phyloP scores from a whole-genome alignment of 768 basidiomycete genomes.

The Dendrothele bispora region DNA sequence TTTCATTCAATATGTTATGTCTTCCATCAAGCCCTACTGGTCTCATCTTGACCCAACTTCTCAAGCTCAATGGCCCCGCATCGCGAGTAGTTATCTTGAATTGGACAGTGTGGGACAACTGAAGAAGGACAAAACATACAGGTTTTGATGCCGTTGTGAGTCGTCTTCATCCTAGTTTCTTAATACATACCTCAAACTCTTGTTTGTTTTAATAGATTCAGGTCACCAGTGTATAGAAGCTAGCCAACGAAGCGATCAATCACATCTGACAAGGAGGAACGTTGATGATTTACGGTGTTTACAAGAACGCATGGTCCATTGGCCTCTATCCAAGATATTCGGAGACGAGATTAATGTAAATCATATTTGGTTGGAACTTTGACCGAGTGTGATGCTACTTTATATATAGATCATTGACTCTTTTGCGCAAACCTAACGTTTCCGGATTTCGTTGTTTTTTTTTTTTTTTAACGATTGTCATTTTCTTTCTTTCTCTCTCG shows the following conservation, averaged over 20 bases:
- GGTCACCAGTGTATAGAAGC: conserved; percentile 69
- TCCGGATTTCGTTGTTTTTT: too few species aligned
- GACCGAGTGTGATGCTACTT: background rate
- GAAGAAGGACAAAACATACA: conserved; percentile 77
- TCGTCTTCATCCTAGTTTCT: background rate
- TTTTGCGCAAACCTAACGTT: conserved; percentile 67
- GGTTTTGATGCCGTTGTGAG: conserved; percentile 84
- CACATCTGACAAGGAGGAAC: conserved; percentile 73
- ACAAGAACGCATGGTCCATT: conserved; percentile 64
- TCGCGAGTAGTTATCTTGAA: conserved; percentile 80
- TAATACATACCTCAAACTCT: background rate
- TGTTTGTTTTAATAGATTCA: conserved; percentile 40
- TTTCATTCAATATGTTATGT: background rate
- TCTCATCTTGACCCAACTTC: conserved; percentile 81
- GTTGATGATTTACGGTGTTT: conserved; percentile 75
- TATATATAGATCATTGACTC: conserved; percentile 59
- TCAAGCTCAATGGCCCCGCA: conserved; percentile 88
- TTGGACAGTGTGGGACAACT: conserved; percentile 77
- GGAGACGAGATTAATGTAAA: conserved; percentile 58
- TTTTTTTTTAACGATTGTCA: too few species aligned
- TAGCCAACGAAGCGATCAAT: conserved; percentile 72
- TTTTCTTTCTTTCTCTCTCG: too few species aligned
- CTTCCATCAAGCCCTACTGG: conserved; percentile 32
- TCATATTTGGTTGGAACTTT: background rate
- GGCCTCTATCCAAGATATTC: conserved; percentile 71